Evolutionary conservation across 345 rosid genomes (phyloP).

Genomic region (Lepidium sativum): DNA sequence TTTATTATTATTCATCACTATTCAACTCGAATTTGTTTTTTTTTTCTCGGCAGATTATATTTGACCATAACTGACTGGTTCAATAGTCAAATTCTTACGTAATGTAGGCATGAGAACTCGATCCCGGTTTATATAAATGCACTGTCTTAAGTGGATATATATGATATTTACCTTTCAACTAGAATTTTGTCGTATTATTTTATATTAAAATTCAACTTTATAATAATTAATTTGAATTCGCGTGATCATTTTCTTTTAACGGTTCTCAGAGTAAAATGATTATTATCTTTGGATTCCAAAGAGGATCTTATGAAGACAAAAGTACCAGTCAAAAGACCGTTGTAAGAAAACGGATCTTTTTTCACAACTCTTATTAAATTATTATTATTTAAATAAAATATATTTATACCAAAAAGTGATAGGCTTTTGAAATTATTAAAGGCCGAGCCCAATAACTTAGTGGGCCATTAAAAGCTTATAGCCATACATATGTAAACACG

Average conservation of each 20-base stretch:
- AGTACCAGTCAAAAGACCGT: constrained; percentile 31
- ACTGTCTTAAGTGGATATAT: too few species aligned
- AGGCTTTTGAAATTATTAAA: background rate
- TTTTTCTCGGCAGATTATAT: too few species aligned
- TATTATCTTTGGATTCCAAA: constrained; percentile 31
- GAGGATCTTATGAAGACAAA: constrained; percentile 29
- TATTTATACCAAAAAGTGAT: background rate
- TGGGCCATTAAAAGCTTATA: background rate
- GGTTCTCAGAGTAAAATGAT: constrained; percentile 16
- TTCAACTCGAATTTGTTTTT: too few species aligned
- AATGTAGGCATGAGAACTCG: too few species aligned
- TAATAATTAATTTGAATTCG: background rate
- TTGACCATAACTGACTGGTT: too few species aligned
- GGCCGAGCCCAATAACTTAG: constrained; percentile 3
- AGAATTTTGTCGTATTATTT: background rate
- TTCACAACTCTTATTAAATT: background rate
- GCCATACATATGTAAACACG: background rate
- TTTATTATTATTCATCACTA: background rate
- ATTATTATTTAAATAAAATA: background rate
- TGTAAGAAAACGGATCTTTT: constrained; percentile 14
- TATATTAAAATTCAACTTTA: background rate
- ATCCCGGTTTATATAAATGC: too few species aligned
- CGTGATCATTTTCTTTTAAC: constrained; percentile 15
- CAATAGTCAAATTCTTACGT: too few species aligned
- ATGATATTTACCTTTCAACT: too few species aligned